These are phyloP conservation scores for Penicillium silybi DNA, from an alignment of 495 filamentous ascomycete species.

Conservation along the genomic window DNA sequence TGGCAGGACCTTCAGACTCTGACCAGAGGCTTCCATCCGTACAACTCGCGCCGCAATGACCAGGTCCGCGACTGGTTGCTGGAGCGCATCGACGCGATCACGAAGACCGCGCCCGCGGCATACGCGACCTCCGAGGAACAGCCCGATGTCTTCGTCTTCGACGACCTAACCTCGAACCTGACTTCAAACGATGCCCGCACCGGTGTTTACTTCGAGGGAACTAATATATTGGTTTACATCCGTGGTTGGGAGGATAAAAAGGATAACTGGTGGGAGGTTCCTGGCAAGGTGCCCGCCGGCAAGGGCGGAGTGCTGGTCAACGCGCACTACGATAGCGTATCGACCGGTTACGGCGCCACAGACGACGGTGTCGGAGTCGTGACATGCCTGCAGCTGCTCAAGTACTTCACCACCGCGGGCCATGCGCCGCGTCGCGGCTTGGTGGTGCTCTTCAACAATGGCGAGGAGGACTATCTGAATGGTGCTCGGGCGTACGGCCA, in stretches of 20 bases:
- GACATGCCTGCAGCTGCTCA: constrained; percentile 79
- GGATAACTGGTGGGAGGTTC: constrained; percentile 59
- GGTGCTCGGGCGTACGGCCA: constrained; percentile 83
- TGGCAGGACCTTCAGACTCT: constrained; percentile 79
- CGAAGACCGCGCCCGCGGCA: constrained; percentile 47
- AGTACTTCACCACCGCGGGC: constrained; percentile 76
- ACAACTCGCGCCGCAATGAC: constrained; percentile 81
- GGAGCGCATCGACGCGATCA: constrained; percentile 61
- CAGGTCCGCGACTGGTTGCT: constrained; percentile 75
- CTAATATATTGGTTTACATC: constrained; percentile 89
- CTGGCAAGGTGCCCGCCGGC: constrained; percentile 44
- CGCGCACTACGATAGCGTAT: constrained; percentile 93
- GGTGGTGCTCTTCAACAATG: constrained; percentile 88
- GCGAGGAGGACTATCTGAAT: constrained; percentile 91
- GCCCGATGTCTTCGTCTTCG: constrained; percentile 61
- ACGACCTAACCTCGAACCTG: constrained; percentile 77
- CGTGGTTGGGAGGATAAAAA: constrained; percentile 70
- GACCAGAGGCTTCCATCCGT: constrained; percentile 77
- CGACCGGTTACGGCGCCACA: constrained; percentile 85
- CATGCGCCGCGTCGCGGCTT: constrained; percentile 75
- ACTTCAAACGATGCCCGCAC: constrained; percentile 45
- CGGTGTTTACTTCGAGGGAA: constrained; percentile 80
- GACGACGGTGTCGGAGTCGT: constrained; percentile 91
- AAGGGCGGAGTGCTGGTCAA: constrained; percentile 85
- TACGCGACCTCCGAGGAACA: constrained; percentile 22